A percentile compares a stretch with the other conserved stretches of the same genome.
Evolutionary conservation across 208 protist genomes (phyloP).

Genomic region (Lotmaria passim): DNA sequence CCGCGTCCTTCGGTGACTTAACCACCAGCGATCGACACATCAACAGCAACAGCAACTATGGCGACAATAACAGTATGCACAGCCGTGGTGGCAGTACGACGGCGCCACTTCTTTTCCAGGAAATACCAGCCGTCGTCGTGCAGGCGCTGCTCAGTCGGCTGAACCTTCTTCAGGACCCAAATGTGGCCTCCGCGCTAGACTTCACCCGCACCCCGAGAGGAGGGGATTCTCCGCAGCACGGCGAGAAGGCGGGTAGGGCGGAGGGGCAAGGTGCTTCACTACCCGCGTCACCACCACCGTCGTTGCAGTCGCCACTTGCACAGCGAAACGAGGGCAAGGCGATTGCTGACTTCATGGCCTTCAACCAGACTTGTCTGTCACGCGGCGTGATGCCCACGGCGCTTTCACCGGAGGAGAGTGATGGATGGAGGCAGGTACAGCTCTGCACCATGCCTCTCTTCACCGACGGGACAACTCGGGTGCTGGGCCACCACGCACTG

Average conservation of each 20-base stretch:
- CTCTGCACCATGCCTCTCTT: conserved; percentile 7
- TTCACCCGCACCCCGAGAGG: no score
- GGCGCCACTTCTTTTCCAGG: conserved; percentile 26
- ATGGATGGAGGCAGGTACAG: neutral
- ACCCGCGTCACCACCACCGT: neutral
- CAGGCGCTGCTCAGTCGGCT: conserved; percentile 22
- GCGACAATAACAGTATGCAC: no score
- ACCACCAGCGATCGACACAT: neutral
- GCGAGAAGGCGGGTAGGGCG: neutral
- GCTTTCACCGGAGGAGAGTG: neutral
- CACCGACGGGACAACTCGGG: neutral
- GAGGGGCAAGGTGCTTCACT: neutral
- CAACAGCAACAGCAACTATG: neutral
- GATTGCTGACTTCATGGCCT: conserved; percentile 25
- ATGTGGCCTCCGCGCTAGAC: no score
- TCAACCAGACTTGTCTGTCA: conserved; percentile 14
- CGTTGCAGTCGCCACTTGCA: neutral
- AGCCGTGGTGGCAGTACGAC: no score
- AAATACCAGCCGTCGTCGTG: conserved; percentile 32
- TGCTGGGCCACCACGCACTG: conserved; percentile 18
- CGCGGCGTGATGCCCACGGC: neutral
- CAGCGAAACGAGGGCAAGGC: conserved; percentile 31
- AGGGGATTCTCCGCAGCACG: no score
- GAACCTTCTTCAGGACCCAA: conserved; percentile 13
- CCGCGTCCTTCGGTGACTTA: conserved; percentile 22